These are phyloP conservation scores for Backusella psychrophila DNA, from an alignment of 192 early-diverging fungal genomes.

Conservation along the genomic window DNA sequence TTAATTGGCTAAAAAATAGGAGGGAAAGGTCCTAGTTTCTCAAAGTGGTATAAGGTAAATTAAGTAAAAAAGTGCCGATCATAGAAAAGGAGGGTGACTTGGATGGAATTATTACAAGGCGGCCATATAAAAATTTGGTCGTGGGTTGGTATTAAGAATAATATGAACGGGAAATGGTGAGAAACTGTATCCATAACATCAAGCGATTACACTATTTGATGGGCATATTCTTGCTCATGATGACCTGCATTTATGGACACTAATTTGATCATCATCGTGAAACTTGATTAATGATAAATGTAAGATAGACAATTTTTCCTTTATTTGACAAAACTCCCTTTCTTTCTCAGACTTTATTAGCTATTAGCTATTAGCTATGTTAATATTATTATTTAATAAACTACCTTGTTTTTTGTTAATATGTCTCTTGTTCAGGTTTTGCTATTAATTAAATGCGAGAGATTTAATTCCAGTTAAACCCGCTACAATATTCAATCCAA, in stretches of 20 bases:
- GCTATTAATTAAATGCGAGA: background rate
- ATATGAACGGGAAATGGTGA: background rate
- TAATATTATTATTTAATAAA: background rate
- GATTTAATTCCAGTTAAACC: background rate
- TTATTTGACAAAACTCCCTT: background rate
- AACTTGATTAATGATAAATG: background rate
- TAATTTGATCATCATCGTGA: no score
- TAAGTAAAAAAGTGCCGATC: background rate
- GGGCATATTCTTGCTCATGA: background rate
- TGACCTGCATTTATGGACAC: no score
- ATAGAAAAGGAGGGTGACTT: background rate
- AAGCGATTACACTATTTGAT: background rate
- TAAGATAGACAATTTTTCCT: background rate
- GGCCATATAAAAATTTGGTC: background rate
- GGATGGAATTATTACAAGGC: background rate
- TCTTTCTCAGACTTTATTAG: background rate
- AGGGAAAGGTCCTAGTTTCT: background rate
- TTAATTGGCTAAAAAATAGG: background rate
- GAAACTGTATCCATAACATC: background rate
- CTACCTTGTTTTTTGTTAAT: background rate
- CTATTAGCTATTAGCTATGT: no score
- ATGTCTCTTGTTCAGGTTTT: background rate
- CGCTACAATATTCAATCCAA: background rate
- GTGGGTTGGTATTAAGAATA: background rate
- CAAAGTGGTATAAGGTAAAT: background rate